A percentile compares a stretch with the other conserved stretches of the same genome.
phyloP scores from a whole-genome alignment of 139 green algal species.

The Diplosphaera chodatii region DNA sequence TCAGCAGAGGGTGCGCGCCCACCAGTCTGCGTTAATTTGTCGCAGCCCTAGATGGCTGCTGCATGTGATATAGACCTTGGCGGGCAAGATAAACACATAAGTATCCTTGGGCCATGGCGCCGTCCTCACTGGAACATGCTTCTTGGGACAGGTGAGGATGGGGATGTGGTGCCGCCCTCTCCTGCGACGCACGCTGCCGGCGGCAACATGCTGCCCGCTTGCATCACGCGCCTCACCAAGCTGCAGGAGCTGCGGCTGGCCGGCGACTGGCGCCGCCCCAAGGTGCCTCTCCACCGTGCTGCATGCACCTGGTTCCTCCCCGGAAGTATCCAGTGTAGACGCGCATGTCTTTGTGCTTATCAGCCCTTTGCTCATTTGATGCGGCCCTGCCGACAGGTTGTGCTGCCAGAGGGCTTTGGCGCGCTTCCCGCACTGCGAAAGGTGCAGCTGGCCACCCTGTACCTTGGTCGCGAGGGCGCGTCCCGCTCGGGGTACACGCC shows the following conservation, averaged over 20 bases:
- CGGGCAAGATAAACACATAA: too few relatives aligned
- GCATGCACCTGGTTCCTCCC: too few relatives aligned
- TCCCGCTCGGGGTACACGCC: background rate
- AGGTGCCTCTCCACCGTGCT: background rate
- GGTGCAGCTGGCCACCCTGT: background rate
- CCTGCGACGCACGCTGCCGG: background rate
- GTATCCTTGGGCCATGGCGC: too few relatives aligned
- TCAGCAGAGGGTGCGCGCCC: background rate
- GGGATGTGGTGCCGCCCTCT: background rate
- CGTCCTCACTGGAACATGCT: too few relatives aligned
- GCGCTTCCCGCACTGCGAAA: background rate
- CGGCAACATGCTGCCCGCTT: background rate
- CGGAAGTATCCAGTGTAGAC: too few relatives aligned
- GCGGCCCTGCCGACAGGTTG: too few relatives aligned
- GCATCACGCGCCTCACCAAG: background rate
- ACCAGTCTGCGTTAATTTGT: too few relatives aligned
- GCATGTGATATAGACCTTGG: too few relatives aligned
- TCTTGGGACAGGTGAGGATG: background rate
- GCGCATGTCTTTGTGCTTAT: too few relatives aligned
- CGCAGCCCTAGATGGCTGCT: too few relatives aligned
- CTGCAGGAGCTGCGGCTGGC: background rate
- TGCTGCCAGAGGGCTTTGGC: background rate
- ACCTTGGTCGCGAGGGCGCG: background rate
- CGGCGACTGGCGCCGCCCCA: conserved; percentile 1
- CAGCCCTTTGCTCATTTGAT: too few relatives aligned